A percentile compares a stretch with the other conserved stretches of the same genome.
Evolutionary conservation across 1,284 basidiomycete genomes (phyloP).

Genomic region (Phenoliferia sp.): DNA sequence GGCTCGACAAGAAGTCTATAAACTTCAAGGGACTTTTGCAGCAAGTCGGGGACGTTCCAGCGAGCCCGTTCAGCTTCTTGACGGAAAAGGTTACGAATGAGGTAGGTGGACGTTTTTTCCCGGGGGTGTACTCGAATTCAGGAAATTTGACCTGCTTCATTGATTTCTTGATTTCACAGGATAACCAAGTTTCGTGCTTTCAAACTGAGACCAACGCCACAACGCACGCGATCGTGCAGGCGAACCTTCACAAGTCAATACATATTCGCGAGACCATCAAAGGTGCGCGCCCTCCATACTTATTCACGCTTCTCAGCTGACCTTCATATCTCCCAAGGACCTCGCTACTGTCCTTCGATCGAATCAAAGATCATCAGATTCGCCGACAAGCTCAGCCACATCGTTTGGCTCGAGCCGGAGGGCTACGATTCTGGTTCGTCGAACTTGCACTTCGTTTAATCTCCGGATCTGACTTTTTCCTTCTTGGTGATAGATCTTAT

Average conservation of each 20-base stretch:
- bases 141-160: not conserved
- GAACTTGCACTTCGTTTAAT: not conserved
- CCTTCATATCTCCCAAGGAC: conserved; percentile 50
- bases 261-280: conserved; percentile 84
- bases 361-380: conserved; percentile 82
- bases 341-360: conserved; percentile 83
- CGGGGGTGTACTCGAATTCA: not conserved
- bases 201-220: conserved; percentile 64
- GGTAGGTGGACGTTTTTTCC: conserved; percentile 35
- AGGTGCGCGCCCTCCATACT: conserved; percentile 47
- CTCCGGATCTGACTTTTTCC: not conserved
- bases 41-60: conserved; percentile 34
- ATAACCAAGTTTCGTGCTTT: conserved; percentile 67
- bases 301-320: not conserved
- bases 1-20: conserved; percentile 66
- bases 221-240: conserved; percentile 68
- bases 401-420: conserved; percentile 84
- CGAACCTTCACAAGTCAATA: conserved; percentile 67
- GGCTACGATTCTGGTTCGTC: conserved; percentile 73
- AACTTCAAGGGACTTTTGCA: conserved; percentile 56
- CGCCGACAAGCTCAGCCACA: conserved; percentile 63
- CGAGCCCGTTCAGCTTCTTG: conserved; percentile 39
- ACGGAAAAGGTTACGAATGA: conserved; percentile 47
- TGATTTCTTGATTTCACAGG: conserved; percentile 46
- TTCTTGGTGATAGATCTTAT: conserved; percentile 71